These are phyloP conservation scores for Epichloe coenophiala DNA, from an alignment of 2,329 filamentous ascomycete genomes.

Conservation along the genomic window DNA sequence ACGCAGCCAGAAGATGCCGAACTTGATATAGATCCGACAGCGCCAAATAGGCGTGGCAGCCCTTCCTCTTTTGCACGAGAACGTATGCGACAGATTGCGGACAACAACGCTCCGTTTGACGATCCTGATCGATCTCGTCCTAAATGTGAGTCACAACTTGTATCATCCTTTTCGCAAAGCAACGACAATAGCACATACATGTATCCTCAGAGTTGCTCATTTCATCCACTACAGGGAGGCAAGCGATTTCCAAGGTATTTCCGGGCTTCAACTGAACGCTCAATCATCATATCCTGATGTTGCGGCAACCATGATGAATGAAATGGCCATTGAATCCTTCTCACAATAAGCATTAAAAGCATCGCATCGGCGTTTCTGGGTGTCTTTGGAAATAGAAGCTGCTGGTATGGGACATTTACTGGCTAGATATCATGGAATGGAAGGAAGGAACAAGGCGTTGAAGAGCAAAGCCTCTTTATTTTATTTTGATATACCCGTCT, in stretches of 20 bases:
- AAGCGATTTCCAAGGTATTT: constrained; percentile 7
- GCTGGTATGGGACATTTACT: background rate
- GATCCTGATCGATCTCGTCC: constrained; percentile 26
- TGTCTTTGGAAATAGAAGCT: background rate
- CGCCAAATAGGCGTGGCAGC: constrained; percentile 22
- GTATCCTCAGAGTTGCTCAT: background rate
- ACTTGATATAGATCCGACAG: constrained; percentile 13
- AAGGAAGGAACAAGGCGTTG: background rate
- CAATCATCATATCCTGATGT: background rate
- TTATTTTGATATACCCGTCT: background rate
- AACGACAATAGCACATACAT: background rate
- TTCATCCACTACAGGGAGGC: background rate
- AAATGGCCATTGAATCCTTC: background rate
- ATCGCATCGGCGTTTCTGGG: constrained; percentile 3
- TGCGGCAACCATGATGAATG: background rate
- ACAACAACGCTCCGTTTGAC: constrained; percentile 28
- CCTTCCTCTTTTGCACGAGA: constrained; percentile 30
- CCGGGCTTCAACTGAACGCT: constrained; percentile 3
- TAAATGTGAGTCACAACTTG: constrained; percentile 20
- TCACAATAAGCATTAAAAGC: background rate
- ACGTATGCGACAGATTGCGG: constrained; percentile 30
- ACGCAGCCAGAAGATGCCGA: constrained; percentile 24
- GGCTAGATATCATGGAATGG: constrained; percentile 2
- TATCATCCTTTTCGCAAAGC: background rate
- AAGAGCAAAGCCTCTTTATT: background rate